Conservation (phyloP, 1,284 basidiomycete genomes). For the Cystobasidium sp. region DNA sequence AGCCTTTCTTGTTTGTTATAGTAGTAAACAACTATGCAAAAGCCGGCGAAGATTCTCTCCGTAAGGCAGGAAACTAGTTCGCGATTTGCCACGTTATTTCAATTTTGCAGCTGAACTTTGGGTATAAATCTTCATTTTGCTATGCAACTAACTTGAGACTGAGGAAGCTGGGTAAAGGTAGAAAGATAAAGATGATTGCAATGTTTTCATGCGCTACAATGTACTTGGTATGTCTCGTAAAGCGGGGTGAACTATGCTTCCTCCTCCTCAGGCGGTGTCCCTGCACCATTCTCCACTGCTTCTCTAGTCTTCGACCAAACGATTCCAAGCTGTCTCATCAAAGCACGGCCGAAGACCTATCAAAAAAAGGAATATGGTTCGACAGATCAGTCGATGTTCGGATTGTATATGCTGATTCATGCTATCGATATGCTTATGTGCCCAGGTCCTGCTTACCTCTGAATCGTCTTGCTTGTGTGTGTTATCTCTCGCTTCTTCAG, state of each 20-base stretch:
- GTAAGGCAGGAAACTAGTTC: too few species aligned
- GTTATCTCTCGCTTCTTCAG: constrained; percentile 46
- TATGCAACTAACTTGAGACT: background rate
- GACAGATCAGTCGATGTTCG: background rate
- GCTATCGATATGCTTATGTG: too few species aligned
- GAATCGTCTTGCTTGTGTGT: constrained; percentile 40
- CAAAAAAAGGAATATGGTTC: background rate
- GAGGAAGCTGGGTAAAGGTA: too few species aligned
- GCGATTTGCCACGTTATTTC: too few species aligned
- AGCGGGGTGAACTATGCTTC: background rate
- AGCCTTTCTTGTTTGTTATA: too few species aligned
- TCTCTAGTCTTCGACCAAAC: background rate
- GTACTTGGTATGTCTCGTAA: too few species aligned
- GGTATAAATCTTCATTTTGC: background rate
- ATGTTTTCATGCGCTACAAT: too few species aligned
- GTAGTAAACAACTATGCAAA: too few species aligned
- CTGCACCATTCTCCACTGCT: constrained; percentile 9
- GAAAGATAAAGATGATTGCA: too few species aligned
- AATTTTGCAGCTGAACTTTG: background rate
- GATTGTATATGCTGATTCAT: background rate
- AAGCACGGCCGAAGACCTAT: constrained; percentile 24
- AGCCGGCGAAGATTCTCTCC: too few species aligned
- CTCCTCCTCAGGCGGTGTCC: constrained; percentile 1
- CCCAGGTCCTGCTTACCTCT: too few species aligned
- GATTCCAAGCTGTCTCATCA: constrained; percentile 24